phyloP scores from a whole-genome alignment of 257 asterid species.

The Solanum sejunctum region DNA sequence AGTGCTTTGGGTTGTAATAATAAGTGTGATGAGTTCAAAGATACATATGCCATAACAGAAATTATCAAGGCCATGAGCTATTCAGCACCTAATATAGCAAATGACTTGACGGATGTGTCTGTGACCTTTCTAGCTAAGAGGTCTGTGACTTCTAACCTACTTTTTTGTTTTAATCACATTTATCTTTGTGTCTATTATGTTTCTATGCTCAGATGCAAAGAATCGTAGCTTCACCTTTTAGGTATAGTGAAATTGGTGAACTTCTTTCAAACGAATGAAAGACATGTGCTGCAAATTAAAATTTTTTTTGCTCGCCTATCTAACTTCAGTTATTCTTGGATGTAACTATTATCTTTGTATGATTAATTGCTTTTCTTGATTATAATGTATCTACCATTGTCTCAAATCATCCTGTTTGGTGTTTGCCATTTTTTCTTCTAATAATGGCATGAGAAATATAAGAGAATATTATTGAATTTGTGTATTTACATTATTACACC shows the following conservation, averaged over 20 bases:
- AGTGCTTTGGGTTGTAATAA: constrained; percentile 16
- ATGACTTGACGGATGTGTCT: constrained; percentile 45
- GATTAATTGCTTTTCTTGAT: not conserved
- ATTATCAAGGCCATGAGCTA: constrained; percentile 69
- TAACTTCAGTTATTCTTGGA: not conserved
- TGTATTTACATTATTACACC: no score
- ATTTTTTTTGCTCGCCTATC: not conserved
- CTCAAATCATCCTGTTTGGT: not conserved
- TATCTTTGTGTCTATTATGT: not conserved
- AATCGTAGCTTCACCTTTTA: not conserved
- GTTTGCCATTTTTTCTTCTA: not conserved
- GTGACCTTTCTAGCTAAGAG: constrained; percentile 73
- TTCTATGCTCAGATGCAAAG: not conserved
- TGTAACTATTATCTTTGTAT: not conserved
- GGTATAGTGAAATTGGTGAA: not conserved
- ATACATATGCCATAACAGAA: constrained; percentile 44
- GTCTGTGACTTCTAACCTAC: constrained; percentile 28
- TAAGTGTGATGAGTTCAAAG: constrained; percentile 29
- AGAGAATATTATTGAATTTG: not conserved
- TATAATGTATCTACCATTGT: not conserved
- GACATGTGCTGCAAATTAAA: not conserved
- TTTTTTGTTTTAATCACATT: not conserved
- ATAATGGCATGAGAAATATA: not conserved
- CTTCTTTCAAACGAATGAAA: not conserved
- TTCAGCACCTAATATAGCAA: constrained; percentile 23